These are phyloP conservation scores for Umbelopsis sp. DNA, from an alignment of 192 early-diverging fungal species.

Conservation along the genomic window DNA sequence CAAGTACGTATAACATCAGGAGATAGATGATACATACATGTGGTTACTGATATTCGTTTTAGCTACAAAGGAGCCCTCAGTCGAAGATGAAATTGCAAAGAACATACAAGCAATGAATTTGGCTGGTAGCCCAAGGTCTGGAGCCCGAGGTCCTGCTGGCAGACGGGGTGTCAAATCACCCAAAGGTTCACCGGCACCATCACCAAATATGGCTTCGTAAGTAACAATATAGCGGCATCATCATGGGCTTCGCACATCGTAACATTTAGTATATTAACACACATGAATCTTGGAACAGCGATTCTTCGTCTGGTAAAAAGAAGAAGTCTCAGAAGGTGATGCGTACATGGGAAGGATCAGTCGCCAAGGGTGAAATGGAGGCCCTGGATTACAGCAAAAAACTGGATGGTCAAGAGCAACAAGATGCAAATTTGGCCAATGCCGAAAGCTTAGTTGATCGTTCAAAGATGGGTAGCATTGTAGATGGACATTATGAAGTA, in stretches of 20 bases:
- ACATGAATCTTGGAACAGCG: slow-evolving; percentile 10
- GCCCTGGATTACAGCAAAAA: slow-evolving; percentile 48
- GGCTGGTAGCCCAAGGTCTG: slow-evolving; percentile 36
- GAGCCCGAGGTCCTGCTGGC: slow-evolving; percentile 23
- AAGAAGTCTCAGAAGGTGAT: slow-evolving; percentile 59
- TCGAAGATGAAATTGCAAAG: slow-evolving; percentile 53
- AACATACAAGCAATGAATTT: slow-evolving; percentile 50
- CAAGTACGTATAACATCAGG: slow-evolving; percentile 36
- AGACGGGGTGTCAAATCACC: slow-evolving; percentile 1
- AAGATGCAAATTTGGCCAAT: slow-evolving; percentile 20
- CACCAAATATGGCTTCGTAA: slow-evolving; percentile 25
- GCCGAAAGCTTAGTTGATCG: slow-evolving; percentile 52
- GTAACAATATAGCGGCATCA: not conserved
- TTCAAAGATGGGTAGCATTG: slow-evolving; percentile 58
- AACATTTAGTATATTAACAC: too few relatives aligned
- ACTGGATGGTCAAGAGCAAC: not conserved
- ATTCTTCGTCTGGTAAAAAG: slow-evolving; percentile 32
- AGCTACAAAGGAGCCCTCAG: slow-evolving; percentile 19
- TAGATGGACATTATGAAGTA: slow-evolving; percentile 78
- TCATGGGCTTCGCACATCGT: not conserved
- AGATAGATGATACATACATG: not conserved
- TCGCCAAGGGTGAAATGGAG: slow-evolving; percentile 56
- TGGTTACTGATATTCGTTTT: not conserved
- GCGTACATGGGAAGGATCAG: slow-evolving; percentile 79
- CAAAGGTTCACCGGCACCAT: slow-evolving; percentile 17